Evolutionary conservation across 2,329 filamentous ascomycete species (phyloP).

Genomic region (Alternaria sp.): DNA sequence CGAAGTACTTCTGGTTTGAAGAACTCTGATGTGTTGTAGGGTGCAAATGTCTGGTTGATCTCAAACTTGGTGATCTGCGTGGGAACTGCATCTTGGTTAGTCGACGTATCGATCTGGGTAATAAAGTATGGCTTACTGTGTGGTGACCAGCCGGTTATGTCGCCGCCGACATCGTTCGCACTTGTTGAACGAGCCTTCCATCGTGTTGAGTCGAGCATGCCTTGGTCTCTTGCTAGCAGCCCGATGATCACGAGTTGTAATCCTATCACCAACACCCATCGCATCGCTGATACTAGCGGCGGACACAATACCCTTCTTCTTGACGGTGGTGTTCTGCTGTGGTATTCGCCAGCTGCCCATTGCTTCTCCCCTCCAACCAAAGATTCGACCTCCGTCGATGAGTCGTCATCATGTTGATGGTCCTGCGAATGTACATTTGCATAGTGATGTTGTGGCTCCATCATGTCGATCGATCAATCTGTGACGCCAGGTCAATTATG

Average conservation of each 20-base stretch:
- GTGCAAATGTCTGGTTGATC: conserved; percentile 48
- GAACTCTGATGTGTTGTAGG: conserved; percentile 49
- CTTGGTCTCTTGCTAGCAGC: conserved; percentile 43
- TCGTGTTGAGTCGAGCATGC: conserved; percentile 34
- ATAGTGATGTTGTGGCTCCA: conserved; percentile 46
- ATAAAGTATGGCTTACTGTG: conserved; percentile 32
- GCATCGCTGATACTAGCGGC: conserved; percentile 26
- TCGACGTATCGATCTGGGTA: neutral
- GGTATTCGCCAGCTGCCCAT: conserved; percentile 34
- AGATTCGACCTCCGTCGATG: conserved; percentile 48
- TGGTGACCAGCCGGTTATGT: conserved; percentile 46
- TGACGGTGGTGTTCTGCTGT: conserved; percentile 25
- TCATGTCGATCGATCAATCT: conserved; percentile 25
- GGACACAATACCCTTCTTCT: conserved; percentile 31
- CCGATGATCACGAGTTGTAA: conserved; percentile 44
- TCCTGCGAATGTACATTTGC: conserved; percentile 37
- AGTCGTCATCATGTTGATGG: conserved; percentile 42
- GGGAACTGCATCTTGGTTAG: conserved; percentile 33
- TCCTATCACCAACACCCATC: conserved; percentile 45
- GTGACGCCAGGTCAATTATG: conserved; percentile 34
- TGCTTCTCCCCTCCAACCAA: conserved; percentile 42
- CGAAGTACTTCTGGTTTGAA: conserved; percentile 44
- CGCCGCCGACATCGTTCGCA: conserved; percentile 43
- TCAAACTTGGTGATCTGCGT: conserved; percentile 47
- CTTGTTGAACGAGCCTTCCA: conserved; percentile 36